Base-by-base conservation (phyloP, 305 asterid species). In the Lippia alba region DNA sequence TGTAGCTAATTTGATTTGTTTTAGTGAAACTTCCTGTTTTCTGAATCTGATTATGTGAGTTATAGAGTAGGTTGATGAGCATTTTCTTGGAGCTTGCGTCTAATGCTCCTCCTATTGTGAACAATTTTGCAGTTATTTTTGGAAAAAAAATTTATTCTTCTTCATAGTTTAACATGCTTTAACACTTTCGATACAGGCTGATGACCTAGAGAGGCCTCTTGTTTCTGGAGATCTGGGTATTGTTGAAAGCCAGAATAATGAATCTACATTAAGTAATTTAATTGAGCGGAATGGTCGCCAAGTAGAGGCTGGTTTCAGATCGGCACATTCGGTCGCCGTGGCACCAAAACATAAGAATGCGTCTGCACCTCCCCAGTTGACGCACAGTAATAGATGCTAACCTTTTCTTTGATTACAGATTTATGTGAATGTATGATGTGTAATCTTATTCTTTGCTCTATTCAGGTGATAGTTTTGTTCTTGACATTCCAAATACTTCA, bases 401-500 rank as follows among this genome's bases (percentile, higher is more conserved):
- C 71, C 30, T 4, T 67, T 65, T 53, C 11, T 56, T 46, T 63
- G 49, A 33, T 45, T 69, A 36, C n/a, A 53, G 57, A 58, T 72
- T 66, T 60, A 66, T 40, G 40, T 48, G 62, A 61, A 11, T 75
- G 41, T 68, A 24, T 65, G 68, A 60, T 50, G 71, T 57, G 57
- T 69, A 57, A 68, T 60, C 63, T 60, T 74, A 53, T 61, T 79
- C 58, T 32, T 84, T 75, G 20, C 69, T 76, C 65, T 53, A 64
- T 82, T 71, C 90, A 94, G 99, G 90, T 80, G 98, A 90, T 75
- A 92, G 97, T 79, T 86, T 90, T 81, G 72, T 95, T 74, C 97
- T 95, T 50, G 87, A 95, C 74, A 88, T 92, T 77, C 84, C 90
- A 80, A 90, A 89, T 78, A 70, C 86, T 68, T 85, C 91, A 39